A percentile compares a stretch with the other conserved stretches of the same genome.
Evolutionary conservation across 2,329 filamentous ascomycete genomes (phyloP).

Genomic region (Colletotrichum coccodes): DNA sequence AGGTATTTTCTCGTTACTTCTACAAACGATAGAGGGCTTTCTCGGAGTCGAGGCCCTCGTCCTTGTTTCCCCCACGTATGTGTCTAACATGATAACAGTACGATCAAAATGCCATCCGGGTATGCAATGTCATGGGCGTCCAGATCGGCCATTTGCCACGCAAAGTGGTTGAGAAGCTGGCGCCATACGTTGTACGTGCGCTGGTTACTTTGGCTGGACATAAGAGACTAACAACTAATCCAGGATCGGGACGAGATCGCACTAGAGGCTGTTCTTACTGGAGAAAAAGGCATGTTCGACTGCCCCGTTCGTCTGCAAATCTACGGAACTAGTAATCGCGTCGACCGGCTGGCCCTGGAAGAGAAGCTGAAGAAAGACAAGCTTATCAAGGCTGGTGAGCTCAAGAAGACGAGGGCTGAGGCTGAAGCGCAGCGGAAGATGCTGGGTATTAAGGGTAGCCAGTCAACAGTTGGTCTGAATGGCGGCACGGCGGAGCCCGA

Average conservation of each 20-base stretch:
- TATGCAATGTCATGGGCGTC: conserved; percentile 78
- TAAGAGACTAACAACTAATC: conserved; percentile 33
- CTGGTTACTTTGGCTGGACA: not conserved
- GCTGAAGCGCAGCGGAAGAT: conserved; percentile 63
- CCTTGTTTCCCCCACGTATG: not conserved
- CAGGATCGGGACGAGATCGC: conserved; percentile 68
- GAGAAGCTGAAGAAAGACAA: conserved; percentile 70
- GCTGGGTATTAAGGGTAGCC: conserved; percentile 50
- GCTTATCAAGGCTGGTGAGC: conserved; percentile 67
- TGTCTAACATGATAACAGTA: conserved; percentile 51
- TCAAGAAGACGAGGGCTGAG: conserved; percentile 63
- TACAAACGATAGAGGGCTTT: not conserved
- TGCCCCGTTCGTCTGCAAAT: conserved; percentile 77
- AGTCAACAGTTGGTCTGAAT: conserved; percentile 50
- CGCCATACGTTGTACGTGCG: conserved; percentile 72
- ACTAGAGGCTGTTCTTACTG: conserved; percentile 76
- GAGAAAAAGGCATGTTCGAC: conserved; percentile 73
- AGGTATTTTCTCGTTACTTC: conserved; percentile 41
- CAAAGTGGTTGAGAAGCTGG: conserved; percentile 74
- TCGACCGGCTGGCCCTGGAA: conserved; percentile 64
- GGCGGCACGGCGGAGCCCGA: conserved; percentile 44
- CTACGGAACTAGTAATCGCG: conserved; percentile 72
- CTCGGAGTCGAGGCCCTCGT: not conserved
- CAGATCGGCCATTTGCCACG: conserved; percentile 86
- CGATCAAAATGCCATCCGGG: conserved; percentile 80